Percentiles rank a stretch among this genome's conserved stretches.
phyloP scores from a whole-genome alignment of 225 moss, liverwort and hornwort genomes.

The Pseudisothecium myosuroides region DNA sequence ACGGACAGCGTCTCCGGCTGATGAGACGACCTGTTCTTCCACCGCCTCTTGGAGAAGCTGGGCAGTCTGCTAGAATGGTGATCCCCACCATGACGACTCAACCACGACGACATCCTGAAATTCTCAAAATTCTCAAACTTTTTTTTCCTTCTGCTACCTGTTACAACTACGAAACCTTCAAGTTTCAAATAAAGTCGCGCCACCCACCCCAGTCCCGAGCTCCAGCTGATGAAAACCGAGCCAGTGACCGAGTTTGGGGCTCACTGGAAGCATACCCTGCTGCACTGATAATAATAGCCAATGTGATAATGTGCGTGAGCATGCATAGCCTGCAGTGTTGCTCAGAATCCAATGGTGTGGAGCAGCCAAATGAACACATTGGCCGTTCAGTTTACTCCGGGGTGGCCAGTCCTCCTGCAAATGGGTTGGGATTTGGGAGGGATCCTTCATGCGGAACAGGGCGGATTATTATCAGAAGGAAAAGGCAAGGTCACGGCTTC shows the following conservation, averaged over 20 bases:
- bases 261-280: neutral
- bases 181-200: too few species aligned
- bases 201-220: neutral
- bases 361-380: neutral
- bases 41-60: slow-evolving; percentile 13
- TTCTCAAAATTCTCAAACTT: neutral
- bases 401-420: neutral
- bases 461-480: neutral
- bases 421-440: neutral
- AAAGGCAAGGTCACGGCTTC: neutral
- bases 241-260: neutral
- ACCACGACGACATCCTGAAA: slow-evolving; percentile 22
- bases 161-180: neutral
- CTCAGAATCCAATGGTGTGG: neutral
- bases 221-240: neutral
- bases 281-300: neutral
- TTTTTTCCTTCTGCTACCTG: neutral
- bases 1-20: neutral
- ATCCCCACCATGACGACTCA: neutral
- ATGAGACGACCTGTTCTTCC: neutral
- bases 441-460: neutral
- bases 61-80: neutral
- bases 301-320: neutral
- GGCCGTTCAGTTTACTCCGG: neutral
- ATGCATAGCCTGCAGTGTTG: neutral